These are phyloP conservation scores for Calophaca sinica DNA, from an alignment of 306 rosid genomes.

Conservation along the genomic window DNA sequence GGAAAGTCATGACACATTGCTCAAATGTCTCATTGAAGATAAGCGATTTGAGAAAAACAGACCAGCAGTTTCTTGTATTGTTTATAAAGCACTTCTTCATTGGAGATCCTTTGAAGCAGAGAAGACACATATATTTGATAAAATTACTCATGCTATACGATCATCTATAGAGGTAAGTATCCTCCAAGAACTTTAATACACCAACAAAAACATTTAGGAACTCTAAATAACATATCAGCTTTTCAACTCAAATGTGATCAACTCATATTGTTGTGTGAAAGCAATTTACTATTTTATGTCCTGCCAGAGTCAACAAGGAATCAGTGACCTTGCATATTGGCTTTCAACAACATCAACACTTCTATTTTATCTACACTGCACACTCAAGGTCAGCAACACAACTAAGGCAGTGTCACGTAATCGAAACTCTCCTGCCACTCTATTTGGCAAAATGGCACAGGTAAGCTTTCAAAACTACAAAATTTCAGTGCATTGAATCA, in stretches of 20 bases:
- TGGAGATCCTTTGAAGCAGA: slow-evolving; percentile 94
- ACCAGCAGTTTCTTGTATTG: slow-evolving; percentile 76
- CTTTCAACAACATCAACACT: slow-evolving; percentile 87
- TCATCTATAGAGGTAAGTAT: slow-evolving; percentile 69
- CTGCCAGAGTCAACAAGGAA: slow-evolving; percentile 67
- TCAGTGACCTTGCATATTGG: slow-evolving; percentile 82
- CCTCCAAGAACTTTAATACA: slow-evolving; percentile 16
- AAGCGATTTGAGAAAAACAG: slow-evolving; percentile 73
- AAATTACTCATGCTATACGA: slow-evolving; percentile 70
- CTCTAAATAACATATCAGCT: slow-evolving; percentile 6
- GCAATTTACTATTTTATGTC: slow-evolving; percentile 34
- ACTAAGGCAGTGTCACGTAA: slow-evolving; percentile 63
- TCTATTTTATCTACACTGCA: slow-evolving; percentile 78
- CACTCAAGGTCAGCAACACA: slow-evolving; percentile 83
- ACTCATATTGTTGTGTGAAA: slow-evolving; percentile 26
- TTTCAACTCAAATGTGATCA: background rate
- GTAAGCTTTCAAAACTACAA: slow-evolving; percentile 57
- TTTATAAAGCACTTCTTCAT: slow-evolving; percentile 82
- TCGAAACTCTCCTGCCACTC: slow-evolving; percentile 73
- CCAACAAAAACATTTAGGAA: slow-evolving; percentile 8
- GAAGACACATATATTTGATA: slow-evolving; percentile 81
- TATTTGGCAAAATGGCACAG: slow-evolving; percentile 89
- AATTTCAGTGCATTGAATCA: slow-evolving; percentile 10
- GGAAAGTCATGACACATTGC: slow-evolving; percentile 83
- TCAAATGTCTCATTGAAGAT: slow-evolving; percentile 80